Evolutionary conservation across 2,329 filamentous ascomycete species (phyloP).

Genomic region (Colletotrichum godetiae): DNA sequence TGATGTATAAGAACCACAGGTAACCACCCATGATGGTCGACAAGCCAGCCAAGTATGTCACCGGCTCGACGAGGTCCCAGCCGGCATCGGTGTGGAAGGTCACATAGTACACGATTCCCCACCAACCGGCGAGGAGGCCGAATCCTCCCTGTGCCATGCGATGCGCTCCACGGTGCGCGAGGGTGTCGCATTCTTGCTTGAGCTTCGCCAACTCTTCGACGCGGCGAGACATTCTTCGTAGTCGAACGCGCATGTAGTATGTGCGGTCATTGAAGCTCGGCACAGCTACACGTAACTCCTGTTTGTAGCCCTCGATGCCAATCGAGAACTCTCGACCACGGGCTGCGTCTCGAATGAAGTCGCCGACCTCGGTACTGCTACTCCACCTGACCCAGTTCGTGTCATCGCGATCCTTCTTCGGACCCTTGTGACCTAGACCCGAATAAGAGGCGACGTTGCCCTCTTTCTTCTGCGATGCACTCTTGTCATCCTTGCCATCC

Average conservation of each 20-base stretch:
- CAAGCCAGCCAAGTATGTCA: conserved; percentile 90
- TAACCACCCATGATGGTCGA: conserved; percentile 90
- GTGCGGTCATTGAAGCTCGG: conserved; percentile 93
- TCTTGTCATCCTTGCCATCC: conserved; percentile 39
- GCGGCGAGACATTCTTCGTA: conserved; percentile 76
- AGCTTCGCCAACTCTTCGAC: conserved; percentile 78
- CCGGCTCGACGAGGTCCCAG: conserved; percentile 92
- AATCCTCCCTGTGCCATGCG: conserved; percentile 85
- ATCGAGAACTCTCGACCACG: conserved; percentile 87
- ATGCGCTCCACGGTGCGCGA: conserved; percentile 83
- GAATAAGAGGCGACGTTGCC: conserved; percentile 75
- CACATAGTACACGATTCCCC: conserved; percentile 81
- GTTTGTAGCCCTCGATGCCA: conserved; percentile 75
- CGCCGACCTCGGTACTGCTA: conserved; percentile 87
- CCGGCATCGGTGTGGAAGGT: conserved; percentile 80
- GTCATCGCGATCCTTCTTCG: conserved; percentile 51
- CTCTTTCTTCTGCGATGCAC: conserved; percentile 39
- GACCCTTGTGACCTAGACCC: conserved; percentile 73
- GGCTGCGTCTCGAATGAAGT: conserved; percentile 92
- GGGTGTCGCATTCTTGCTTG: conserved; percentile 83
- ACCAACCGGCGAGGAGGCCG: conserved; percentile 79
- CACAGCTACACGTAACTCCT: conserved; percentile 81
- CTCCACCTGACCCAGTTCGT: conserved; percentile 85
- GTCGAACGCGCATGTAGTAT: conserved; percentile 82
- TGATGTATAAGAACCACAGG: conserved; percentile 94